Evolutionary conservation across 106 monocot species (phyloP), one percentile per base, ranked within the genome.

Genomic region (Ottelia alismoides): DNA sequence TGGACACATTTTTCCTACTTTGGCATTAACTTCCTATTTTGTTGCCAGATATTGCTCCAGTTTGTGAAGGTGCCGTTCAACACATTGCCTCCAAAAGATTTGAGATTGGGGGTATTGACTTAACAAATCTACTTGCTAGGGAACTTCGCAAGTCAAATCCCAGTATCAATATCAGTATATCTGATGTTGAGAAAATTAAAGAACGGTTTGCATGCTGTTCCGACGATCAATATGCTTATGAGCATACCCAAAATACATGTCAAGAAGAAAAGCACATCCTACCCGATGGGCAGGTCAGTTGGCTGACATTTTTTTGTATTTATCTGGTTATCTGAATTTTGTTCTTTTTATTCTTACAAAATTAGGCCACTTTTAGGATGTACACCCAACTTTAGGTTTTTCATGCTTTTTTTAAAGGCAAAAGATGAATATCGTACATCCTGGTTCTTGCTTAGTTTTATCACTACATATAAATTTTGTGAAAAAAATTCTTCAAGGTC

Each of bases 31-130:
- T n/a, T n/a, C 17, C 56, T 16, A 43, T 43, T 43, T 43, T 58
- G 29, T 52, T 65, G 25, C 22, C 79, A 98, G 98, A 98, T 82
- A 80, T 90, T 61, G 85, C 98, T 56, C 90, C 98, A 49, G 85
- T 98, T 72, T 80, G 74, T 73, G 98, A 99, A 85, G 98, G 85
- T 70, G 90, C 90, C 51, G 85, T 99, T 51, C 90, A 99, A 35
- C 98, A 99, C 74, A 80, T 99, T 77, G 90, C 98, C 27, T 99
- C 90, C 28, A 99, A 86, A 71, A 86, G 98, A 69, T 86, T 99
- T 75, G 90, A 83, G 58, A 76, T 99, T 57, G 98, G 98, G 23
- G 98, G 98, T 53, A 70, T 85, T 67, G 98, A 99, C 60, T 75
- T 99, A 75, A 99, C 90, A 52, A 76, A 83, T 20, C 67, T 99